Conservation (phyloP, 176 grass and related monocot species). For the Aechmea fasciata region DNA sequence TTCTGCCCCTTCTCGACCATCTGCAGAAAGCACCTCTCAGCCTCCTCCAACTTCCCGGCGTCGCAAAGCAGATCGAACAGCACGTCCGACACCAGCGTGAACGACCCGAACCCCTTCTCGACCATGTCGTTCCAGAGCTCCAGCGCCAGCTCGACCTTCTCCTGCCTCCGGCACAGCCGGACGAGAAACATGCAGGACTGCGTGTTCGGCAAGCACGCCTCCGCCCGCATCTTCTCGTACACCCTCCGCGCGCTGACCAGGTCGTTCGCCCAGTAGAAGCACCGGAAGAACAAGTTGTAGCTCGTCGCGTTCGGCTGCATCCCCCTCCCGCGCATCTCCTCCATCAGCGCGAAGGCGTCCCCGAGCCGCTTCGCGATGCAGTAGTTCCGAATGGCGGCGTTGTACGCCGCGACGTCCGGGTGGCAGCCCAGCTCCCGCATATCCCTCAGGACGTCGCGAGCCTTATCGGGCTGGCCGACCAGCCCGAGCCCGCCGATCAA, state of each 20-base stretch:
- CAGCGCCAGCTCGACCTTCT: slow-evolving; percentile 37
- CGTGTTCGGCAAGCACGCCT: slow-evolving; percentile 70
- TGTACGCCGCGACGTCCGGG: slow-evolving; percentile 62
- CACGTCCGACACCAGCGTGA: slow-evolving; percentile 68
- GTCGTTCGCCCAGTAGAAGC: slow-evolving; percentile 74
- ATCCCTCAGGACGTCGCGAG: slow-evolving; percentile 58
- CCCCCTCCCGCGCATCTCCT: slow-evolving; percentile 54
- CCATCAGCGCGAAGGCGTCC: slow-evolving; percentile 61
- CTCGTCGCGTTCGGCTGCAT: slow-evolving; percentile 68
- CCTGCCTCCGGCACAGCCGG: slow-evolving; percentile 47
- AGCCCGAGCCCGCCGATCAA: slow-evolving; percentile 73
- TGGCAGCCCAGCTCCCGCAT: slow-evolving; percentile 73
- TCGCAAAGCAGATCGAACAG: slow-evolving; percentile 78
- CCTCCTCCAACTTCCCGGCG: slow-evolving; percentile 68
- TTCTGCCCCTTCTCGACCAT: slow-evolving; percentile 60
- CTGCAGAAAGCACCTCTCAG: slow-evolving; percentile 66
- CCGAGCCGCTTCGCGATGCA: slow-evolving; percentile 83
- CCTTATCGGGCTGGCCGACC: slow-evolving; percentile 80
- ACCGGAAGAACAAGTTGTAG: slow-evolving; percentile 86
- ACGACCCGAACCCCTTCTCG: slow-evolving; percentile 53
- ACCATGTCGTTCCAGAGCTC: slow-evolving; percentile 89
- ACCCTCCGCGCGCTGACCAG: slow-evolving; percentile 39
- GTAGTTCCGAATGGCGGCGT: slow-evolving; percentile 59
- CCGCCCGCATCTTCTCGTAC: slow-evolving; percentile 47
- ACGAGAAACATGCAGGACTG: slow-evolving; percentile 92